Base-by-base conservation (phyloP, 352 stramenopile species). In the Phytophthora podocarpi region DNA sequence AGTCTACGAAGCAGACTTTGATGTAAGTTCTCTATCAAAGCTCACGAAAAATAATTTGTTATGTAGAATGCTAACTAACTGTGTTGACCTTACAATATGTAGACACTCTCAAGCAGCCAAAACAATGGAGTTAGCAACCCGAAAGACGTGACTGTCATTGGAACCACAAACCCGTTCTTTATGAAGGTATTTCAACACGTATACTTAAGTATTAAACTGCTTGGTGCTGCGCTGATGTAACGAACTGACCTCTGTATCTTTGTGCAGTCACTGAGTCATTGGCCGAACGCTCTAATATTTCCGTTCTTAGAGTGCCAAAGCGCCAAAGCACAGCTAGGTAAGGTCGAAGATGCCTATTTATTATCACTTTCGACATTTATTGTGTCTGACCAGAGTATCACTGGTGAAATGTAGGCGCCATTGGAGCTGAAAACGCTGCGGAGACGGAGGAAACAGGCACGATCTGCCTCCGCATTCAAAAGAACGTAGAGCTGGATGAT, bases 161-260 rank as follows among this genome's bases (percentile, higher is more conserved):
- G 87, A 47, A 93, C 85, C 18, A 96, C 87, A 16, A 96, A 95
- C 26, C 87, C 87, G 2, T 95, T 95, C 50, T 96, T 96, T 47
- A 78, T 95, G 72, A 96, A 95, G 74, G 81, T 88, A 70, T 24
- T 35, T 46, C 10, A 35, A 32, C 10, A 24, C 8, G 28, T n/a
- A n/a, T n/a, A n/a, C n/a, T n/a, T n/a, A n/a, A n/a, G 9, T 15
- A 23, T 31, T 50, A 2, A 35, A 12, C 28, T 43, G 11, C 9
- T n/a, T 59, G 6, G 12, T 21, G 26, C 16, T 43, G 12, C 34
- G n/a, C 7, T 52, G 20, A 24, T 26, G 21, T 11, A 37, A 37
- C 13, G n/a, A 45, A 30, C 9, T 50, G 18, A 58, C 20, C 7
- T 21, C 18, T 46, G 10, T 23, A 34, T 18, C n/a, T 48, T 18